Evolutionary conservation across 2,329 filamentous ascomycete species (phyloP), one percentile per base, ranked within the genome.

Genomic region (Alternaria alternata): DNA sequence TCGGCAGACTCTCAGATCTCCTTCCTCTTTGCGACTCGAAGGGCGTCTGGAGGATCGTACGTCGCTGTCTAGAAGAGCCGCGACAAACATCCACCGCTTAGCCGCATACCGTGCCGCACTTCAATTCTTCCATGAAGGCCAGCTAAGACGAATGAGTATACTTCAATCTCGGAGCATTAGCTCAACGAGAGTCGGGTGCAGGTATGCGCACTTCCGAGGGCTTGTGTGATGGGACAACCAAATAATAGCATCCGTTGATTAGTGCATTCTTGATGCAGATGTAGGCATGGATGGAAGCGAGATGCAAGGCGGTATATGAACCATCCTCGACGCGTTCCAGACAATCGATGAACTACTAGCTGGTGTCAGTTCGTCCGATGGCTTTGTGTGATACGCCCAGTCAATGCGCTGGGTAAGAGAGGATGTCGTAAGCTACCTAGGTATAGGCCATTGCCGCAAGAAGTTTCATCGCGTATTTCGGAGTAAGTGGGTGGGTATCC

Each of bases 41-140:
- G 22, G 44, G 39, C 7, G 5, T 14, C 34, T 24, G 34, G 46
- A 53, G 26, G 42, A 42, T 28, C 26, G 26, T 26, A 30, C n/a
- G 7, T 44, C 6, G 38, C 36, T 44, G 54, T 22, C 43, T 26
- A 39, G 49, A 22, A 26, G 54, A 24, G 11, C 28, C 11, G 16
- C 28, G 8, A 7, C 28, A 24, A 22, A 7, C 4, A 36, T 12
- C 18, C 30, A 18, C n/a, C 47, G 43, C 28, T 43, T 54, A 36
- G 56, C 28, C 20, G 42, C 56, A 48, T 42, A 41, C 49, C 30
- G 56, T 14, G 42, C 49, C 49, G 36, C 56, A 54, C 8, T 51
- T 39, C 34, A 18, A 34, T 38, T 51, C 32, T 38, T 20, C 34
- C 14, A 18, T 8, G 48, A 26, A 16, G 32, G 28, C 20, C 8